Percentiles rank a stretch among this genome's conserved stretches.
These are phyloP conservation scores for Secale cereale DNA, from an alignment of 176 grass and related monocot species.

Conservation along the genomic window DNA sequence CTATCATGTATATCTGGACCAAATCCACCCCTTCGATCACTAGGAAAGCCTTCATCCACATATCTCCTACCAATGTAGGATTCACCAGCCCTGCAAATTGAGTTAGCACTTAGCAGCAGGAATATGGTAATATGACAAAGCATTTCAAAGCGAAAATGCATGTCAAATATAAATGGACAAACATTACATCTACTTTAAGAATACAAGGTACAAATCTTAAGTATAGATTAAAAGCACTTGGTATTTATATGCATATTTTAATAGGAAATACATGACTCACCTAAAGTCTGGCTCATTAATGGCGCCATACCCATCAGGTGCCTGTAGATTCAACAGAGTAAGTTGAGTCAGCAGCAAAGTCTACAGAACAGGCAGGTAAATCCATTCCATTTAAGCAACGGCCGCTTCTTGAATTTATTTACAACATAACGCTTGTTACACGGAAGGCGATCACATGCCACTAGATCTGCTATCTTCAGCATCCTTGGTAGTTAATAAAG, in stretches of 20 bases:
- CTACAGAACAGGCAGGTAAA: slow-evolving; percentile 81
- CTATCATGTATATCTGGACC: slow-evolving; percentile 56
- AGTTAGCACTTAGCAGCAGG: slow-evolving; percentile 43
- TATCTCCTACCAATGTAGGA: slow-evolving; percentile 77
- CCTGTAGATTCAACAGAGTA: slow-evolving; percentile 99
- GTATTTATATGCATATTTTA: neutral
- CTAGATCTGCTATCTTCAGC: slow-evolving; percentile 76
- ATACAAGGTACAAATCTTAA: neutral
- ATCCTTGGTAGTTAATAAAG: slow-evolving; percentile 91
- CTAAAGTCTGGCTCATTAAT: slow-evolving; percentile 74
- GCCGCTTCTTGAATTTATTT: slow-evolving; percentile 65
- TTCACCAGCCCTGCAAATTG: slow-evolving; percentile 65
- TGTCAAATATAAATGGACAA: neutral
- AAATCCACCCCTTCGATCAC: slow-evolving; percentile 65
- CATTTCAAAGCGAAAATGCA: slow-evolving; percentile 2
- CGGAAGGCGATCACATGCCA: slow-evolving; percentile 62
- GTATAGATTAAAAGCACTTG: too few relatives aligned
- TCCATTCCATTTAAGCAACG: slow-evolving; percentile 90
- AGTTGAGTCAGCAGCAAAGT: slow-evolving; percentile 83
- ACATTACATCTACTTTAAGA: neutral
- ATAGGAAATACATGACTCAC: slow-evolving; percentile 27
- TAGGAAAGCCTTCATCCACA: slow-evolving; percentile 62
- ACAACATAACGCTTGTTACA: slow-evolving; percentile 58
- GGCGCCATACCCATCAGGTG: slow-evolving; percentile 75
- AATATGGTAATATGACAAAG: slow-evolving; percentile 32